A percentile compares a stretch with the other conserved stretches of the same genome.
These are phyloP conservation scores for Rhazya stricta DNA, from an alignment of 257 asterid genomes.

Conservation along the genomic window DNA sequence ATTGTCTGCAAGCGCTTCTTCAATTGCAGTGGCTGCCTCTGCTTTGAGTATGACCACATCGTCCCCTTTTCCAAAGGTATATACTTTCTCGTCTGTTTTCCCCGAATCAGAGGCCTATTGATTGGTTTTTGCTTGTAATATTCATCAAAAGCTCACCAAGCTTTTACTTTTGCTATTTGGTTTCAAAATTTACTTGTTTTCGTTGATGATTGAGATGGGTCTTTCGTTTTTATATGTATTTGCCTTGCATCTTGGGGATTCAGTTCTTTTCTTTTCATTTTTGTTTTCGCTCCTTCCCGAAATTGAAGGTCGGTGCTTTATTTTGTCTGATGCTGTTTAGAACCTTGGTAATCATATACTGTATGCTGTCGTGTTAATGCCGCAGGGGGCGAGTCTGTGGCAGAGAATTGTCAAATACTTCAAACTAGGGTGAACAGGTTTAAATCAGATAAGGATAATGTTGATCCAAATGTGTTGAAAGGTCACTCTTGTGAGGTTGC, in stretches of 20 bases:
- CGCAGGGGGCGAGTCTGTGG: conserved; percentile 92
- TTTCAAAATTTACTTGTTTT: neutral
- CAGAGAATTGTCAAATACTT: conserved; percentile 90
- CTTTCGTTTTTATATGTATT: neutral
- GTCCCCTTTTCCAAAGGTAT: conserved; percentile 85
- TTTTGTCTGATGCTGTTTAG: neutral
- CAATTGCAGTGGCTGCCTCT: conserved; percentile 87
- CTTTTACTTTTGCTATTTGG: neutral
- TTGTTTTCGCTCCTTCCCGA: neutral
- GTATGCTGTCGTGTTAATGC: conserved; percentile 11
- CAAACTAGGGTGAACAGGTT: conserved; percentile 89
- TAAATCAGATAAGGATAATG: conserved; percentile 56
- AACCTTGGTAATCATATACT: neutral
- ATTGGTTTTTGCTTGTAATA: neutral
- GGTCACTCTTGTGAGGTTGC: conserved; percentile 80
- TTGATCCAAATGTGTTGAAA: conserved; percentile 49
- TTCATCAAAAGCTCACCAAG: neutral
- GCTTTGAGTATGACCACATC: conserved; percentile 93
- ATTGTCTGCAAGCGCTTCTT: conserved; percentile 85
- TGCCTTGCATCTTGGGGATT: neutral
- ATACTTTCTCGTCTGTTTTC: neutral
- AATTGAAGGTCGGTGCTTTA: neutral
- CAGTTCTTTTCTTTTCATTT: neutral
- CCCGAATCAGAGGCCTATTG: neutral
- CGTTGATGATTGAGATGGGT: neutral